Conservation (phyloP, 495 filamentous ascomycete species). For the Xylaria acuta region DNA sequence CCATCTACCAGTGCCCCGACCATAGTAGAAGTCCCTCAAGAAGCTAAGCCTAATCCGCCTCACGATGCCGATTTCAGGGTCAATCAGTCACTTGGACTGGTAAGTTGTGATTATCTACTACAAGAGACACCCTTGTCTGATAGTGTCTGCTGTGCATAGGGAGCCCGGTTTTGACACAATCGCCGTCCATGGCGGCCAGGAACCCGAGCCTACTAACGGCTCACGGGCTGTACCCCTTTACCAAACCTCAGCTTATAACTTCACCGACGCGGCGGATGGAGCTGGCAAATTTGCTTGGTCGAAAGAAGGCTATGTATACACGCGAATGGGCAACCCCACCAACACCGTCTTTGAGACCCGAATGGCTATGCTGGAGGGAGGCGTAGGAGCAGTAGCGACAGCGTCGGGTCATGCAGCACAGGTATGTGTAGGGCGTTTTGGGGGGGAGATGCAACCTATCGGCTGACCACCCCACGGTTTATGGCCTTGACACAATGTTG, state of each 20-base stretch:
- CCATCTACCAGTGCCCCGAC: neutral
- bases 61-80: conserved; percentile 41
- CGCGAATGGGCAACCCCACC: conserved; percentile 52
- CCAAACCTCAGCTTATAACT: conserved; percentile 51
- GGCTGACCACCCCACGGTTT: conserved; percentile 39
- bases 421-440: conserved; percentile 26
- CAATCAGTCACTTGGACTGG: conserved; percentile 42
- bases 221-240: conserved; percentile 50
- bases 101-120: conserved; percentile 28
- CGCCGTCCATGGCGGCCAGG: conserved; percentile 49
- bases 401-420: conserved; percentile 50
- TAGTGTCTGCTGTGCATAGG: conserved; percentile 28
- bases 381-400: conserved; percentile 50
- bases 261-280: conserved; percentile 51
- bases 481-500: conserved; percentile 51
- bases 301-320: conserved; percentile 52
- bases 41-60: conserved; percentile 6
- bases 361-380: conserved; percentile 52
- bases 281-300: conserved; percentile 52
- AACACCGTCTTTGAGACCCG: conserved; percentile 50
- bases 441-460: conserved; percentile 15
- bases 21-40: neutral
- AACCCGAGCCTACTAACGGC: conserved; percentile 51
- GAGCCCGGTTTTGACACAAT: conserved; percentile 49
- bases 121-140: conserved; percentile 28